Evolutionary conservation across 768 basidiomycete species (phyloP).

Genomic region (Auricularia sp.): DNA sequence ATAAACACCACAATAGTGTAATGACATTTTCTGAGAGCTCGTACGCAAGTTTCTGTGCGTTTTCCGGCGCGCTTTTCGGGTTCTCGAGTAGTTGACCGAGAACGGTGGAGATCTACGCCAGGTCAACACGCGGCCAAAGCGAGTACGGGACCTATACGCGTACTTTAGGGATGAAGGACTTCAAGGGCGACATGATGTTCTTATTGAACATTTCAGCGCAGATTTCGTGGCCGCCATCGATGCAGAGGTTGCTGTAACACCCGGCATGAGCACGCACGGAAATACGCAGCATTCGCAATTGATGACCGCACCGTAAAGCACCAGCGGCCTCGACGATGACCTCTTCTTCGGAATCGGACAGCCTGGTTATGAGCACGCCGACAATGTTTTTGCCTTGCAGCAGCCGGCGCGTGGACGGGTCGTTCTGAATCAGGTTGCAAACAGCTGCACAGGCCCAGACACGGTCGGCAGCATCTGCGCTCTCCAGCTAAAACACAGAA

Average conservation of each 20-base stretch:
- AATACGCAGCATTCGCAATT: background rate
- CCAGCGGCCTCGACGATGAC: conserved; percentile 85
- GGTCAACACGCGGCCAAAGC: background rate
- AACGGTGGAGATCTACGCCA: conserved; percentile 55
- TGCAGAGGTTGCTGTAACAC: conserved; percentile 66
- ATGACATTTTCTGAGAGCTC: conserved; percentile 89
- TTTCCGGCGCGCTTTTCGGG: conserved; percentile 55
- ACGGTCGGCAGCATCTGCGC: conserved; percentile 65
- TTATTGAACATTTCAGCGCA: conserved; percentile 98
- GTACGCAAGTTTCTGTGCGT: conserved; percentile 65
- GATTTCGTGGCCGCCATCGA: conserved; percentile 92
- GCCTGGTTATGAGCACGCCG: conserved; percentile 71
- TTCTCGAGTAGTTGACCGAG: conserved; percentile 56
- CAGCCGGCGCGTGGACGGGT: conserved; percentile 81
- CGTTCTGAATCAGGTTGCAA: conserved; percentile 91
- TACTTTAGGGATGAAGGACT: conserved; percentile 71
- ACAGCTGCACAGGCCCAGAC: conserved; percentile 96
- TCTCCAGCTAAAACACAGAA: conserved; percentile 47
- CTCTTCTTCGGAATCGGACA: conserved; percentile 84
- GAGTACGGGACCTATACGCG: conserved; percentile 3
- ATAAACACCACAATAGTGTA: conserved; percentile 87
- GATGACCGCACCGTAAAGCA: conserved; percentile 57
- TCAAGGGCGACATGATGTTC: conserved; percentile 71
- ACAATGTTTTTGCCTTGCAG: conserved; percentile 89
- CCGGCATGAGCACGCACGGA: background rate